Percentiles rank a stretch among this genome's conserved stretches.
Conservation (phyloP, 2,329 filamentous ascomycete species). For the Metarhizium sp. region DNA sequence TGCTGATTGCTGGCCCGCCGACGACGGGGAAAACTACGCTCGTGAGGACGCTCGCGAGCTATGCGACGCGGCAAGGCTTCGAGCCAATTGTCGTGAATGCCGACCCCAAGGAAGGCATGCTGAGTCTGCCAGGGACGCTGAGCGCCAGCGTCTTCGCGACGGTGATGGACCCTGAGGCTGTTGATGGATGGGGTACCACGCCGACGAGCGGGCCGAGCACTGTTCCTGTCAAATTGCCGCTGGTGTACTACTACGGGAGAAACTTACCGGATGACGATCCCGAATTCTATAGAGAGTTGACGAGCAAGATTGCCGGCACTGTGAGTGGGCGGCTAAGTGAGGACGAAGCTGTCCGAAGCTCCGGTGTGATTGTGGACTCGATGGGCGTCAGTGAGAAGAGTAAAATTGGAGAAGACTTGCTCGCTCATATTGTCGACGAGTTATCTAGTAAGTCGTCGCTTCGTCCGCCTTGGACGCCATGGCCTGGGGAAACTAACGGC, state of each 20-base stretch:
- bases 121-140: conserved; percentile 70
- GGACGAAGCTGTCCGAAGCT: conserved; percentile 58
- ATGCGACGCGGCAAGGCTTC: conserved; percentile 63
- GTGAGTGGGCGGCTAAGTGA: conserved; percentile 70
- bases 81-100: conserved; percentile 79
- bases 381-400: conserved; percentile 59
- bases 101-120: conserved; percentile 71
- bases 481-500: conserved; percentile 30
- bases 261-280: conserved; percentile 63
- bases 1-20: conserved; percentile 72
- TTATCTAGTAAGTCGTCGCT: conserved; percentile 32
- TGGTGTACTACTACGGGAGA: conserved; percentile 83
- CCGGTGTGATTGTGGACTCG: conserved; percentile 81
- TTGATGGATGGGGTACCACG: conserved; percentile 81
- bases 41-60: conserved; percentile 66
- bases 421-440: conserved; percentile 63
- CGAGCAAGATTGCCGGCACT: conserved; percentile 68
- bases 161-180: conserved; percentile 69
- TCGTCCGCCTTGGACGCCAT: no score
- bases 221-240: conserved; percentile 81
- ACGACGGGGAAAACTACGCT: conserved; percentile 78
- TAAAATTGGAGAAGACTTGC: conserved; percentile 61
- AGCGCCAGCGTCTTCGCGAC: conserved; percentile 81
- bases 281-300: conserved; percentile 61
- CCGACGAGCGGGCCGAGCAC: conserved; percentile 84